Conservation (phyloP, 768 basidiomycete species). For the Jaapia argillacea region DNA sequence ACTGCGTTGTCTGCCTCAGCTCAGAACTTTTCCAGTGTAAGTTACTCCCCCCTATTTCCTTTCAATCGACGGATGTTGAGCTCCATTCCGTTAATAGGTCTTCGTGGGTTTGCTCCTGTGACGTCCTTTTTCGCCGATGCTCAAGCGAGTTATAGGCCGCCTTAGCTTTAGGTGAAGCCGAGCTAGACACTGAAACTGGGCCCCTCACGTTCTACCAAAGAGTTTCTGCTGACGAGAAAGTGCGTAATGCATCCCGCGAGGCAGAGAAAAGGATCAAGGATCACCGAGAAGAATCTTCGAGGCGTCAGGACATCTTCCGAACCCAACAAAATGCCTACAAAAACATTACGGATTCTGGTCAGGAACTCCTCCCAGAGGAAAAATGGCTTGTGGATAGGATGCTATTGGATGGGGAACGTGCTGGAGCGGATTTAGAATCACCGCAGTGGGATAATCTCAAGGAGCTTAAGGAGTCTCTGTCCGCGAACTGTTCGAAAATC, state of each 20-base stretch:
- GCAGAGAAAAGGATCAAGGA: conserved; percentile 64
- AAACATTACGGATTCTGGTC: conserved; percentile 52
- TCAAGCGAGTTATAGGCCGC: too few relatives aligned
- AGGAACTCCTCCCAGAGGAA: conserved; percentile 53
- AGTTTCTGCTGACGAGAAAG: conserved; percentile 59
- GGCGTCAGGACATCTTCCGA: conserved; percentile 73
- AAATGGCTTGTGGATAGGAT: conserved; percentile 71
- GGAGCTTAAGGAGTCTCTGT: conserved; percentile 64
- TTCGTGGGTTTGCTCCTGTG: conserved; percentile 46
- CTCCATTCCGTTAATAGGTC: conserved; percentile 34
- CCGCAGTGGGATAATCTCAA: conserved; percentile 47
- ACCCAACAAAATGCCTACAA: conserved; percentile 62
- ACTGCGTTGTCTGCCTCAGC: conserved; percentile 45
- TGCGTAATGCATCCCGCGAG: conserved; percentile 74
- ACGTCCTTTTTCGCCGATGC: too few relatives aligned
- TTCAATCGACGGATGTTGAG: conserved; percentile 1
- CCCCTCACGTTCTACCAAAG: conserved; percentile 76
- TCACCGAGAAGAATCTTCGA: conserved; percentile 65
- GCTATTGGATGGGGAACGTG: conserved; percentile 70
- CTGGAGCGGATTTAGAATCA: conserved; percentile 65
- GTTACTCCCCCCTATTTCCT: conserved; percentile 13
- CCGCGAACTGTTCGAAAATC: conserved; percentile 69
- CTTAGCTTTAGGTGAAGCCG: conserved; percentile 52
- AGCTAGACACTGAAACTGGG: conserved; percentile 38
- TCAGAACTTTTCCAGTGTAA: conserved; percentile 58